Evolutionary conservation across 176 grass and related monocot species (phyloP), one percentile per base, ranked within the genome.

Genomic region (Guadua angustifolia): DNA sequence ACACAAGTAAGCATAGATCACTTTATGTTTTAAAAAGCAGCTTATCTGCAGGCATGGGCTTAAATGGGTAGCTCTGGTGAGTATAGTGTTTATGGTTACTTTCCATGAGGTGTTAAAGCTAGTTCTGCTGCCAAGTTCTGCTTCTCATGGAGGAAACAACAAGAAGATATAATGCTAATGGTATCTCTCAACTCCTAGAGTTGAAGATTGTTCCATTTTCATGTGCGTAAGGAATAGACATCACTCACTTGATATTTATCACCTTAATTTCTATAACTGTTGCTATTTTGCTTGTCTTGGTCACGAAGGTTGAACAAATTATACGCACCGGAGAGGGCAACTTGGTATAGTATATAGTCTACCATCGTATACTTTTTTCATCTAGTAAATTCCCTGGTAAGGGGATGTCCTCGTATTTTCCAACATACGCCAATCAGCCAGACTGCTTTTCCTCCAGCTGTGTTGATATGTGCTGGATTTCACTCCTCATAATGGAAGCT

Each of bases 301-400:
- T 69, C 56, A 70, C 32, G n/a, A 85, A 89, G 82, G 82, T 74
- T 79, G 60, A 73, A 83, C 83, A 74, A 83, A 80, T 62, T 85
- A 72, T 82, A 40, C 36, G 42, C 53, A 68, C 61, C 77, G 66
- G 47, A 85, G 70, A 83, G 72, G 82, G 66, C 50, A 51, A 75
- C 57, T 64, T 88, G 88, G 79, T 88, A 86, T 86, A 72, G 68
- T 88, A 81, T 88, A 43, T 90, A 88, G 57, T 64, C 15, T 79
- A 71, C 56, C 16, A 70, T 35, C 22, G 17, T 75, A 50, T 68
- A 69, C 81, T 55, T 55, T 90, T 82, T 59, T 73, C 57, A 62
- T 84, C 65, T 77, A 66, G 81, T 75, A 84, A 90, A 49, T 89
- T 88, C 90, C 92, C 92, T 94, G 86, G 95, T 97, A 97, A 97